Percentiles rank a stretch among this genome's conserved stretches.
phyloP scores from a whole-genome alignment of 305 asterid species.

The Fraxinus baroniana region DNA sequence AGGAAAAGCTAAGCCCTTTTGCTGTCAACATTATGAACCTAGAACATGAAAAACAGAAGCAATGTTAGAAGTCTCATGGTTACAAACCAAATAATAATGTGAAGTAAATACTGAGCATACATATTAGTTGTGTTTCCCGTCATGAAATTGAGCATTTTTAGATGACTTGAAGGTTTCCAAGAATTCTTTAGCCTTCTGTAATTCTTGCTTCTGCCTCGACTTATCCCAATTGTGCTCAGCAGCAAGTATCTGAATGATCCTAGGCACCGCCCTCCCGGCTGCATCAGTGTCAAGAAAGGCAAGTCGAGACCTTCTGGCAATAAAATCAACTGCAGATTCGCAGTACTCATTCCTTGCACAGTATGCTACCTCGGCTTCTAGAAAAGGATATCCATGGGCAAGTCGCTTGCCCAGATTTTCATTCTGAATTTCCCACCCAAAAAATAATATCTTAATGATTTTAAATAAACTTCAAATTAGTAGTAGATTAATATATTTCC shows the following conservation, averaged over 20 bases:
- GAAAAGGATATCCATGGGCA: constrained; percentile 93
- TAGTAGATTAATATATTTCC: neutral
- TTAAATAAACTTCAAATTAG: neutral
- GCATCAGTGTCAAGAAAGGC: constrained; percentile 98
- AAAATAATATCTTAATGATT: neutral
- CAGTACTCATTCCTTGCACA: constrained; percentile 95
- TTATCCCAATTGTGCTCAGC: constrained; percentile 88
- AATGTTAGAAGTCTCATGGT: neutral
- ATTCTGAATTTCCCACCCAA: constrained; percentile 40
- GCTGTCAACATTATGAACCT: constrained; percentile 27
- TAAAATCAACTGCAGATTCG: constrained; percentile 88
- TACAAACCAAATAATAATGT: neutral
- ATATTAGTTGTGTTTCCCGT: constrained; percentile 77
- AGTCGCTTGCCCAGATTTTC: constrained; percentile 92
- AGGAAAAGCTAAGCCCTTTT: constrained; percentile 13
- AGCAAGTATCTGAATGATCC: constrained; percentile 70
- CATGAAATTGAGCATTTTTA: constrained; percentile 82
- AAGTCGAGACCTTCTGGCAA: constrained; percentile 93
- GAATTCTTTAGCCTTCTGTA: constrained; percentile 57
- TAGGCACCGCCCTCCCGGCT: constrained; percentile 79
- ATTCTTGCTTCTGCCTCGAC: constrained; percentile 68
- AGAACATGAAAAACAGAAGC: constrained; percentile 17
- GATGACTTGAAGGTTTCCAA: constrained; percentile 92
- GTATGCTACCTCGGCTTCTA: constrained; percentile 97
- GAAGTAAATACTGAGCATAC: constrained; percentile 22